Conservation (phyloP, 352 stramenopile genomes). For the Ophiocytium majus region DNA sequence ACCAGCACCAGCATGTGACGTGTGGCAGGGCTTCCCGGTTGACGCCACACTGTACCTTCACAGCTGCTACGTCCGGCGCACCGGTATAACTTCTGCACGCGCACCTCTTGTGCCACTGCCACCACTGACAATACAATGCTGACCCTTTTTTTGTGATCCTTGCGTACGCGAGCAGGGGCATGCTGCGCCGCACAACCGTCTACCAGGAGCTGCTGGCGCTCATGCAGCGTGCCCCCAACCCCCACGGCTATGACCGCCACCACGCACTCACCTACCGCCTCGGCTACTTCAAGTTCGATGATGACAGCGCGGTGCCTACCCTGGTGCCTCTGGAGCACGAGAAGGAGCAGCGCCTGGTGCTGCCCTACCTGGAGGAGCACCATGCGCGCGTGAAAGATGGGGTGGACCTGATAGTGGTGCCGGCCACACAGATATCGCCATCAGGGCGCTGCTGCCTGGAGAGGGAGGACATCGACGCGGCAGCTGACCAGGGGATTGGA, state of each 20-base stretch:
- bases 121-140: no score
- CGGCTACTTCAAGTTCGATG: neutral
- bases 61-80: no score
- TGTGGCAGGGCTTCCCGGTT: no score
- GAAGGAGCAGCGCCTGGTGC: neutral
- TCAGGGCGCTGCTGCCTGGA: constrained; percentile 13
- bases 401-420: constrained; percentile 3
- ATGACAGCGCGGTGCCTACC: neutral
- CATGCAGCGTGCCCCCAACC: constrained; percentile 4
- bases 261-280: neutral
- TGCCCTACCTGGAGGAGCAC: neutral
- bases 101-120: no score
- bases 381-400: neutral
- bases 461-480: no score
- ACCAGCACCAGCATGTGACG: no score
- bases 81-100: no score
- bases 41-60: no score
- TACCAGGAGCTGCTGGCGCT: constrained; percentile 19
- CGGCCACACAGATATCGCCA: neutral
- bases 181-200: neutral
- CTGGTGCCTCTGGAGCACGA: neutral
- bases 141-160: no score
- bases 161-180: neutral
- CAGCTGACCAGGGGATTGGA: no score
- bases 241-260: neutral